Evolutionary conservation across 768 basidiomycete genomes (phyloP), one percentile per base, ranked within the genome.

Genomic region (Piloderma croceum): DNA sequence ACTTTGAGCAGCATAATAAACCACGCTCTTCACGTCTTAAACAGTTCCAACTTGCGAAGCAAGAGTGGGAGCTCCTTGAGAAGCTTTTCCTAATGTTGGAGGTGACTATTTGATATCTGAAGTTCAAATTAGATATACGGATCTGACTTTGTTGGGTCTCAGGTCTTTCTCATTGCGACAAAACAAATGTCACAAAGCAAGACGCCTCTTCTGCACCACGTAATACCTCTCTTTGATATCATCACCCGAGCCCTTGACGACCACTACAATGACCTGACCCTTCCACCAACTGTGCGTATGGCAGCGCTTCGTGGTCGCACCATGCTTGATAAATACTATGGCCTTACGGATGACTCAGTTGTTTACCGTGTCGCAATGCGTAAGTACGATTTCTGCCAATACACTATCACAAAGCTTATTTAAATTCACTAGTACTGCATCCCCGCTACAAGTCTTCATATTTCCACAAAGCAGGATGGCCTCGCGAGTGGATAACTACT

Each of bases 271-370:
- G 20, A 57, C 31, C 4, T 7, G 2, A 0, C n/a, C 3, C 41
- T 46, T 3, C 42, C 38, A 4, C 21, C 43, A 2, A 36, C 27
- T 6, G 43, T 63, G 24, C 52, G 50, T 6, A 48, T 42, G 35
- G 54, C 56, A 3, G 56, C 53, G 0, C 31, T 51, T 2, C 44
- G 44, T 1, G 59, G 53, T 1, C 41, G 25, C 2, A 19, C 24
- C 0, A 42, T 59, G 29, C 31, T 63, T 13, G 56, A 59, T 42
- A 62, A 59, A 43, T 63, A 62, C 41, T 63, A 60, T 39, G 21
- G 40, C 0, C 31, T 32, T 0, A 61, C 56, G 0, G 58, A 60
- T 42, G 46, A 58, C 3, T 52, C 54, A 0, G 31, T 46, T 12
- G 46, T 58, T 2, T 57, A 56, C 22, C 48, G 57, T 2, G 41